Base-by-base conservation (phyloP, 768 basidiomycete genomes). In the Lepiota brunneoincarnata region DNA sequence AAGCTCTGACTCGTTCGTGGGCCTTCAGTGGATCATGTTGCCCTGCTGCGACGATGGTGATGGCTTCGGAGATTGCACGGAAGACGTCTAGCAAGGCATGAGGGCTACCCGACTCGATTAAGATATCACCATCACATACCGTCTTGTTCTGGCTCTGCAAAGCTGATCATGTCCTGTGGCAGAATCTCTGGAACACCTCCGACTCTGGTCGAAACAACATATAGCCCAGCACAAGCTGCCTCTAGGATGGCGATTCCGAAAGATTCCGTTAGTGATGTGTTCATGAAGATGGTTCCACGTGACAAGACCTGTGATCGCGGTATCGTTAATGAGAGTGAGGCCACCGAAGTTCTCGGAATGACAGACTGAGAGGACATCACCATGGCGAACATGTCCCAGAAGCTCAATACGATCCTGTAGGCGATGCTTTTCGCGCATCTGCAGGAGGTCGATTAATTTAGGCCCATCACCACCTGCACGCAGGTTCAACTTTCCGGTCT, bases 171-270 rank as follows among this genome's bases (percentile, higher is more conserved):
- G 60, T 96, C 92, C 54, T 84, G 74, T 0, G 97, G 97, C 12
- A 99, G 73, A 51, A 98, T 89, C 68, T 98, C 97, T 0, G 96
- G 93, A 0, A 98, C 91, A 0, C 97, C 97, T 0, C 97, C 97
- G 0, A 98, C 96, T 40, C 86, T 83, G 0, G 97, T 98, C 38
- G 87, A 87, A 45, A 98, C 96, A 46, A 98, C 89, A 64, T 96
- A 96, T 14, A 98, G 77, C 1, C 97, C 96, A 0, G 93, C 85
- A 59, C 91, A 95, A 0, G 97, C 97, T 0, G 96, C 97, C 73
- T 99, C 97, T 39, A 99, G 80, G 59, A 96, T 94, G n/a, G 90
- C 91, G 59, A 96, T 98, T 0, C 97, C 96, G 60, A 98, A 99
- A 0, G 97, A 83, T 67, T 98, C 97, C 1, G 96, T 98, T 21